phyloP scores from a whole-genome alignment of 148 eudicot genomes.

The Cornus kousa region DNA sequence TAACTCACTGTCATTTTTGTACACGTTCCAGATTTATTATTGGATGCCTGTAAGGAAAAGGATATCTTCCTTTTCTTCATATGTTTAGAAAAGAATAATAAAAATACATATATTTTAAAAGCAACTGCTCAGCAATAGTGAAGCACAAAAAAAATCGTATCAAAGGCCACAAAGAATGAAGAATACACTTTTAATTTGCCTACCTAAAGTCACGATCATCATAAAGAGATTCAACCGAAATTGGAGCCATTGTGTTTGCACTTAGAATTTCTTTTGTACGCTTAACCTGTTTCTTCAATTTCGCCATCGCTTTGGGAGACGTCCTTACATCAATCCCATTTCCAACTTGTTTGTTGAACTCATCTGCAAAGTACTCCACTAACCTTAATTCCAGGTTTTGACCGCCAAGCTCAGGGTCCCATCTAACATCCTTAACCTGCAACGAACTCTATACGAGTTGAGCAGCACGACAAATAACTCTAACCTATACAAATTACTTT shows the following conservation, averaged over 20 bases:
- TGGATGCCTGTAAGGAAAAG: not conserved
- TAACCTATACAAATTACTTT: not conserved
- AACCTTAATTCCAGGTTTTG: slow-evolving; percentile 84
- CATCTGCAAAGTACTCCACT: slow-evolving; percentile 90
- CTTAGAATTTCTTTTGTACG: slow-evolving; percentile 95
- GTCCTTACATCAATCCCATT: slow-evolving; percentile 76
- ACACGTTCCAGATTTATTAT: not conserved
- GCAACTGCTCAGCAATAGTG: not conserved
- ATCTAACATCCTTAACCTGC: slow-evolving; percentile 92
- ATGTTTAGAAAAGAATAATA: not conserved
- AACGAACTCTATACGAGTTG: not conserved
- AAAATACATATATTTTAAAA: not conserved
- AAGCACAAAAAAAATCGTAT: no score
- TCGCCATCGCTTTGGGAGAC: slow-evolving; percentile 94
- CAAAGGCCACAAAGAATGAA: not conserved
- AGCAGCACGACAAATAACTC: not conserved
- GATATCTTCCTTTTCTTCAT: not conserved
- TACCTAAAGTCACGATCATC: slow-evolving; percentile 98
- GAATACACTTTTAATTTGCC: slow-evolving; percentile 3
- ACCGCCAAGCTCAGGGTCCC: slow-evolving; percentile 95
- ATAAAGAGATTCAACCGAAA: slow-evolving; percentile 90
- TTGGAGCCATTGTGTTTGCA: slow-evolving; percentile 88
- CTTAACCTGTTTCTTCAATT: slow-evolving; percentile 98
- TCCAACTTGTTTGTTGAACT: slow-evolving; percentile 83
- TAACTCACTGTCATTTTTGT: not conserved